Base-by-base conservation (phyloP, 345 rosid genomes). In the Lepidium sativum region DNA sequence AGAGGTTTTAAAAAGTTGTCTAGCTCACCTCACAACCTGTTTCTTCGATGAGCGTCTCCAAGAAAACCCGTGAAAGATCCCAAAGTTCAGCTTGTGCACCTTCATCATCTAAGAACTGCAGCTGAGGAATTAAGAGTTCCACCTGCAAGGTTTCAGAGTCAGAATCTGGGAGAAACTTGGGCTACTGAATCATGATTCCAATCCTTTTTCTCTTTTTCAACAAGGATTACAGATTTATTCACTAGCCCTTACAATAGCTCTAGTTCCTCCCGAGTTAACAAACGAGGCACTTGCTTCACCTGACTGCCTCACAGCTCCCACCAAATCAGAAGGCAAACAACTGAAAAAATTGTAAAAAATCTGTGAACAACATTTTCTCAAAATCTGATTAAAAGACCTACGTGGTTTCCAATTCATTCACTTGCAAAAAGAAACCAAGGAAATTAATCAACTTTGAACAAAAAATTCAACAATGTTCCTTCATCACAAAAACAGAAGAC, bases 61-160 rank as follows among this genome's bases (percentile, higher is more conserved):
- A 4, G 72, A 92, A 92, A 71, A 80, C 39, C 53, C 91, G 77
- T 0, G 97, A 85, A 60, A 92, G 77, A 62, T 80, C 85, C 97
- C 98, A 92, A 23, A 92, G 94, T 63, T 89, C 97, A 76, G 82
- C 86, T 79, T 92, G 96, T 14, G 96, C 97, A 65, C 97, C 98
- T 89, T 92, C 98, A 67, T 89, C 91, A 33, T 89, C 98, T 34
- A 89, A 81, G 75, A 89, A 92, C 81, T 82, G 89, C 34, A 92
- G 82, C 80, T 89, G 94, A 7, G 98, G 96, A 55, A 92, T 87
- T 56, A 89, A 75, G 62, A 92, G 98, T 86, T 89, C 98, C 25
- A 83, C 98, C 98, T 92, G 75, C 2, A 54, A 54, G 61, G 65
- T 29, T 45, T 6, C 9, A 60, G 27, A 60, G 50, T 67, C 13